Evolutionary conservation across 2,329 filamentous ascomycete species (phyloP), one percentile per base, ranked within the genome.

Genomic region (Phialophora verrucosa): DNA sequence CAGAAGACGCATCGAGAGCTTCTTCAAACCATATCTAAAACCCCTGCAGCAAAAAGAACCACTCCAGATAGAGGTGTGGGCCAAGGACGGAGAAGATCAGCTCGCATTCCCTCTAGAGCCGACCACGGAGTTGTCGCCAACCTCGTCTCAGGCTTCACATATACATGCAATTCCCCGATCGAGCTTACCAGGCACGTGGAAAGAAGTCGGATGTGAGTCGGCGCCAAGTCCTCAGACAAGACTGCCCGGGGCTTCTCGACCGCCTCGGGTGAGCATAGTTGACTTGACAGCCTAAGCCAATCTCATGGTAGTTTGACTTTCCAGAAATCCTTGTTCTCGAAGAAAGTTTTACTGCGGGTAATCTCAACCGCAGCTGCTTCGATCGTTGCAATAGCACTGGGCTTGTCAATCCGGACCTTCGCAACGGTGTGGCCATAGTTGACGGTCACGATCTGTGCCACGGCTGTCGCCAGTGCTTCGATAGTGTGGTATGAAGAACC

Each of bases 341-440:
- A 83, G 73, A 82, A 83, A 8, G 75, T 75, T 64, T 77, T 77
- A 10, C 79, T 78, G 50, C 82, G 76, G 47, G 81, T 83, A 55
- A 84, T 78, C 68, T 83, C 80, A n/a, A 84, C 78, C 10, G 81
- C 82, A 10, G 81, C 80, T 51, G 78, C 75, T 61, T 80, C 78
- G 8, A 83, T 83, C 73, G 83, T 82, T 3, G 82, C 77, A 66
- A 84, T 71, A 23, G 83, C 83, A 69, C 79, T 83, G 11, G 82
- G 82, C 70, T 85, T 84, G 68, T 84, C 80, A 23, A 83, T 79
- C 53, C 71, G 73, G 3, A 84, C 81, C 1, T 80, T 83, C 32
- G 83, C 80, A 59, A 79, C 75, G 55, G 80, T 77, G 62, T 83
- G 78, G 10, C 74, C 77, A 70, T 80, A 82, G 42, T 80, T 77